Evolutionary conservation across 345 rosid genomes (phyloP), one percentile per base, ranked within the genome.

Genomic region (Corchorus olitorius): DNA sequence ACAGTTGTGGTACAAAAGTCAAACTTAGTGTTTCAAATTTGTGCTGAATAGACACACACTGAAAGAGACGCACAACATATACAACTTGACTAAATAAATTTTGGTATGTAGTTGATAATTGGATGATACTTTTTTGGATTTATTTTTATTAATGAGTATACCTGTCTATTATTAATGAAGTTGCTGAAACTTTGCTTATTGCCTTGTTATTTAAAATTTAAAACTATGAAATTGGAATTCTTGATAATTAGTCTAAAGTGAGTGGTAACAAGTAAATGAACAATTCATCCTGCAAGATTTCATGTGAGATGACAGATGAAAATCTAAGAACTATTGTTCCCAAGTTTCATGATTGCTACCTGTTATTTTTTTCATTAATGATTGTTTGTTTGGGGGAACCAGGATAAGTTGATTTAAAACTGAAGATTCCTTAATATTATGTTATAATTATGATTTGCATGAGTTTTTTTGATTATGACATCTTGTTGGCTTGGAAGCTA

Each of bases 181-280:
- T 65, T 8, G 2, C 72, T 48, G 72, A 68, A 69, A 49, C 6
- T 69, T 49, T 11, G 8, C 72, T 68, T 48, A 49, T 53, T 48
- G 22, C 22, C 48, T 68, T 49, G 7, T 46, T 20, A 34, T 34
- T 50, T 41, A 7, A 41, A 41, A 4, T 49, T 33, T 13, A 52
- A 34, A 50, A 52, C 13, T 33, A 7, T 8, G 16, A 3, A 67
- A 15, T 67, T 11, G 17, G 11, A 37, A 20, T 66, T 48, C 17
- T 60, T 60, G 8, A 33, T 67, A 22, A 45, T 8, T 45, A 19
- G 37, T 13, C 8, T 34, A 16, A 50, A 7, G 45, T 50, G 59
- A 9, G 6, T 64, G 8, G 8, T 33, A 50, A 69, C 73, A 15
- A 69, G 45, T 34, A 4, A 50, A 52, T 17, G 7, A 55, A 17